A percentile compares a stretch with the other conserved stretches of the same genome.
Evolutionary conservation across 1,139 yeast species (phyloP).

Genomic region (Sugiyamaella xylanicola): DNA sequence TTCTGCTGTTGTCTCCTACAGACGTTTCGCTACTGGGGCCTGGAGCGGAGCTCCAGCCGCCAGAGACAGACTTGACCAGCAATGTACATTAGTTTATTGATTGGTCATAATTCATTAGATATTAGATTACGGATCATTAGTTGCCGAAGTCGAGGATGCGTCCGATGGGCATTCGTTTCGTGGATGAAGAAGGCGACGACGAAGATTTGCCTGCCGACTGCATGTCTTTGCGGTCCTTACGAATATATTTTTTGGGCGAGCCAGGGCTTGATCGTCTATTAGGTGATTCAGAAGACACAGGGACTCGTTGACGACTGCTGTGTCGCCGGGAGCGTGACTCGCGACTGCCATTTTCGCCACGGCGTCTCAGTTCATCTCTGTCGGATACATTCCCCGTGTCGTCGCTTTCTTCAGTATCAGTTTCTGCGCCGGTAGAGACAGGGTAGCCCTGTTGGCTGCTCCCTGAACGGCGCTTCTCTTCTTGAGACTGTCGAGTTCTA

Average conservation of each 20-base stretch:
- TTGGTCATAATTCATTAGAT: constrained; percentile 11
- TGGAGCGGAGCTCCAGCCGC: background rate
- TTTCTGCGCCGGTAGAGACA: constrained; percentile 3
- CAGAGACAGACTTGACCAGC: background rate
- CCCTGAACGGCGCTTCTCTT: background rate
- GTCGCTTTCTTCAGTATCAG: constrained; percentile 12
- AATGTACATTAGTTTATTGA: background rate
- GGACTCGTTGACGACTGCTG: constrained; percentile 19
- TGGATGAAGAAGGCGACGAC: constrained; percentile 4
- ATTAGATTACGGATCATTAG: constrained; percentile 10
- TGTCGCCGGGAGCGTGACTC: constrained; percentile 9
- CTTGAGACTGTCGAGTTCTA: background rate
- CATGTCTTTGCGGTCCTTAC: constrained; percentile 21
- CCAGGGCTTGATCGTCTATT: constrained; percentile 17
- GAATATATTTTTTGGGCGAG: constrained; percentile 27
- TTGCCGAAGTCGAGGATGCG: constrained; percentile 25
- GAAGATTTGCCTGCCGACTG: background rate
- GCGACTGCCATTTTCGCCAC: constrained; percentile 20
- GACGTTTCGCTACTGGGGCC: no score
- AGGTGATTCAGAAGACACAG: constrained; percentile 8
- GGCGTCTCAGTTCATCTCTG: constrained; percentile 19
- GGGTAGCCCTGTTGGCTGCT: background rate
- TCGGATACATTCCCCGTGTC: constrained; percentile 21
- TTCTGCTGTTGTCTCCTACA: no score
- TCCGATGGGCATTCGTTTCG: constrained; percentile 25